Percentiles rank a stretch among this genome's conserved stretches.
Evolutionary conservation across 2,329 filamentous ascomycete genomes (phyloP).

Genomic region (Fusarium avenaceum): DNA sequence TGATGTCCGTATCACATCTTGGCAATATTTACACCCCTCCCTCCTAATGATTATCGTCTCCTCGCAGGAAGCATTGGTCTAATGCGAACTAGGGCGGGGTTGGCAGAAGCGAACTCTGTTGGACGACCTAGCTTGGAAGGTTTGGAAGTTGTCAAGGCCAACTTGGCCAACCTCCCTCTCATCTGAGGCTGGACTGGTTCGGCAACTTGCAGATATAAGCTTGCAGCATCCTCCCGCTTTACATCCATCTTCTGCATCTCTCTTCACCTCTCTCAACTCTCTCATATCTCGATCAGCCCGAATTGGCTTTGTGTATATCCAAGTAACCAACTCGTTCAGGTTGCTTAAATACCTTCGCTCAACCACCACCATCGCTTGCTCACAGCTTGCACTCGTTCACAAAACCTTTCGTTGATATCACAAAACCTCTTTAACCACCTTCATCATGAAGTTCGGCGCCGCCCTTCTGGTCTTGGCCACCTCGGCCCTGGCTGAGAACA

Average conservation of each 20-base stretch:
- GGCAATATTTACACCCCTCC: slow-evolving; percentile 43
- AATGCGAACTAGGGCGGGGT: slow-evolving; percentile 46
- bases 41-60: slow-evolving; percentile 40
- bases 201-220: slow-evolving; percentile 45
- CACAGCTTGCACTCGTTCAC: slow-evolving; percentile 38
- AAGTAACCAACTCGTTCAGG: slow-evolving; percentile 52
- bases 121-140: slow-evolving; percentile 27
- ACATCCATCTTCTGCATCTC: slow-evolving; percentile 32
- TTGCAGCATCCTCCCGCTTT: slow-evolving; percentile 27
- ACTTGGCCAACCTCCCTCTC: slow-evolving; percentile 25
- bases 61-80: slow-evolving; percentile 35
- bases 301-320: slow-evolving; percentile 27
- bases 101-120: slow-evolving; percentile 34
- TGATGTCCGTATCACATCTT: slow-evolving; percentile 46
- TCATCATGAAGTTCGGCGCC: slow-evolving; percentile 48
- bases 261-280: slow-evolving; percentile 29
- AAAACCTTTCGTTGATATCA: slow-evolving; percentile 37
- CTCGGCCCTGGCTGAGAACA: slow-evolving; percentile 44
- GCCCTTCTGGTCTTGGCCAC: slow-evolving; percentile 45
- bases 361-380: slow-evolving; percentile 39
- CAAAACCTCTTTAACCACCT: slow-evolving; percentile 12
- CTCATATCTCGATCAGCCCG: slow-evolving; percentile 24
- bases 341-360: slow-evolving; percentile 50
- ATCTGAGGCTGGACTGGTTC: slow-evolving; percentile 8
- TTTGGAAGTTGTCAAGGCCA: slow-evolving; percentile 42